A percentile compares a stretch with the other conserved stretches of the same genome.
Evolutionary conservation across 768 basidiomycete species (phyloP).

Genomic region (Trametes coccinea): DNA sequence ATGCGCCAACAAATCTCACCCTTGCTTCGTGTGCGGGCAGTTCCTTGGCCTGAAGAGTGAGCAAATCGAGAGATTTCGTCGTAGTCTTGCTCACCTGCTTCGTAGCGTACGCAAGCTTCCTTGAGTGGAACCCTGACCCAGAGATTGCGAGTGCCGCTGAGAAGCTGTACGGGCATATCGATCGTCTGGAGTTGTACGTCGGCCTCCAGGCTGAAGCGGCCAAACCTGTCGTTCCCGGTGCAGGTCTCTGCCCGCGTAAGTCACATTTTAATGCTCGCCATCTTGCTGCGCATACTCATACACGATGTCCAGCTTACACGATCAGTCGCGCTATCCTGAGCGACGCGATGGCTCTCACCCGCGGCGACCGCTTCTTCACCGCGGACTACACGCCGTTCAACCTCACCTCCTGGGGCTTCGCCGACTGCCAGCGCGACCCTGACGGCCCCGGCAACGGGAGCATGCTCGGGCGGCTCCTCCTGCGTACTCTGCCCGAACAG

Average conservation of each 20-base stretch:
- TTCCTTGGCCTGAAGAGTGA: slow-evolving; percentile 77
- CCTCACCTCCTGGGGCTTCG: slow-evolving; percentile 81
- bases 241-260: slow-evolving; percentile 81
- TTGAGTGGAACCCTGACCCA: slow-evolving; percentile 79
- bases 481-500: slow-evolving; percentile 71
- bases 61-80: slow-evolving; percentile 18
- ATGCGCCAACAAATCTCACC: not conserved
- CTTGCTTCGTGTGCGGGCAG: slow-evolving; percentile 30
- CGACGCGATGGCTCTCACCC: slow-evolving; percentile 84
- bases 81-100: too few relatives aligned
- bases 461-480: slow-evolving; percentile 69
- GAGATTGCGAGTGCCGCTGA: slow-evolving; percentile 72
- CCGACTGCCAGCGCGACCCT: slow-evolving; percentile 76
- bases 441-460: slow-evolving; percentile 75
- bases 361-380: slow-evolving; percentile 83
- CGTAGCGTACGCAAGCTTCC: slow-evolving; percentile 65
- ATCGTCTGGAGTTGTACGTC: slow-evolving; percentile 79
- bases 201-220: slow-evolving; percentile 78
- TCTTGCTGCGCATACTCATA: not conserved
- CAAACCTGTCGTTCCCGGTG: slow-evolving; percentile 74
- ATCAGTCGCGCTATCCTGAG: slow-evolving; percentile 83
- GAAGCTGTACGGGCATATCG: slow-evolving; percentile 73
- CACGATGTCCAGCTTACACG: slow-evolving; percentile 60
- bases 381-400: slow-evolving; percentile 81
- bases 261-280: not conserved